Evolutionary conservation across 2,329 filamentous ascomycete species (phyloP), one percentile per base, ranked within the genome.

Genomic region (Cladosporium sp.): DNA sequence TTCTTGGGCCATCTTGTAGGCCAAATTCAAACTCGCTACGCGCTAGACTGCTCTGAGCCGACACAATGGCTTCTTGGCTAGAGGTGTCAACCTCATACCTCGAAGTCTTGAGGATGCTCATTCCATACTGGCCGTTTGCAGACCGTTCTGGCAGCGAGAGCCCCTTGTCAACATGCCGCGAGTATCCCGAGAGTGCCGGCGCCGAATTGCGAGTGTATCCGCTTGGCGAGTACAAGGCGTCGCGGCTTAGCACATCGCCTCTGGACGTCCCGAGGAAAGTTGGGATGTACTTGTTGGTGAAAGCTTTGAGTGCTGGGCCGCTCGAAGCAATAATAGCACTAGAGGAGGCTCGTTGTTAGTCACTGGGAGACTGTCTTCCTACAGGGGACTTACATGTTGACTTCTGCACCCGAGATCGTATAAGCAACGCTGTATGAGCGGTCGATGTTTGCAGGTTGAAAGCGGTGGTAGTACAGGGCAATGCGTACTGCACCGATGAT

Each of bases 261-360:
- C 52, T 29, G 23, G 18, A n/a, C 23, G 7, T 52, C 6, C 59
- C 64, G 65, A 77, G 77, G n/a, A 76, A 75, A 5, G 58, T 67
- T 6, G 76, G 77, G 63, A 74, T 69, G 11, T 77, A 59, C 33
- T 71, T 69, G 3, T 76, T 75, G 37, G 84, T 69, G 18, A 83
- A 77, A 2, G 83, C 83, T 10, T 82, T 78, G 40, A 86, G 75
- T 0, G 84, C 84, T 0, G 84, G 84, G 0, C 85, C 80, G 67
- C 82, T 85, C 6, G 84, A 84, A 0, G 83, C 84, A 50, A 84
- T 77, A 67, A 86, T 83, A 56, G 83, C 84, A 0, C 53, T 57
- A 7, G 1, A 18, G 35, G 53, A 14, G 12, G 16, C 4, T 14
- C 11, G 21, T 21, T 56, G 23, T 26, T 26, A 26, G 23, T 26